phyloP scores from a whole-genome alignment of 1,284 basidiomycete species.

The Gymnopus androsaceus region DNA sequence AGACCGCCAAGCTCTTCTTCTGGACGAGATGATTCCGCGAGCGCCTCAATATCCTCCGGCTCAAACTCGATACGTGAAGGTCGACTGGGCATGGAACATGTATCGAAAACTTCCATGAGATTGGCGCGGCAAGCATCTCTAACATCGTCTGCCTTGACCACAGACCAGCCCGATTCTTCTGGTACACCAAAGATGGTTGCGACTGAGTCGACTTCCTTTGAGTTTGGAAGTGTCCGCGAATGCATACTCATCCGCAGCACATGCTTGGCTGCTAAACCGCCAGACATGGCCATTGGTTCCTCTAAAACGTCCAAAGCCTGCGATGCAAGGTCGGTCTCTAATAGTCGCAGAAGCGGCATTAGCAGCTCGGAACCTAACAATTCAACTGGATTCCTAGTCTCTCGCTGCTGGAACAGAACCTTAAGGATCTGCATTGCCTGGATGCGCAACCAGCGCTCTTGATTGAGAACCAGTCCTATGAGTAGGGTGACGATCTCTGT shows the following conservation, averaged over 20 bases:
- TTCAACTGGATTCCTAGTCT: constrained; percentile 74
- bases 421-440: constrained; percentile 89
- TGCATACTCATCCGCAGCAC: constrained; percentile 89
- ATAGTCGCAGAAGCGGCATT: constrained; percentile 85
- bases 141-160: constrained; percentile 66
- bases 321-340: constrained; percentile 82
- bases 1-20: constrained; percentile 81
- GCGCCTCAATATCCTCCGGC: constrained; percentile 48
- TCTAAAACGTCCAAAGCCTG: constrained; percentile 92
- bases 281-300: constrained; percentile 79
- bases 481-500: constrained; percentile 80
- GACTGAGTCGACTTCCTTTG: constrained; percentile 49
- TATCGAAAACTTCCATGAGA: constrained; percentile 82
- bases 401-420: constrained; percentile 84
- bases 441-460: constrained; percentile 79
- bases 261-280: constrained; percentile 77
- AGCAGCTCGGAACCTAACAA: constrained; percentile 83
- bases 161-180: constrained; percentile 83
- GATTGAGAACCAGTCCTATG: constrained; percentile 85
- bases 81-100: constrained; percentile 72
- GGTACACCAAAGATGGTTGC: constrained; percentile 82
- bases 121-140: constrained; percentile 72
- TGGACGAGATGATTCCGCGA: constrained; percentile 42
- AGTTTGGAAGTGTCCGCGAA: constrained; percentile 40
- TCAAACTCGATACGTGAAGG: constrained; percentile 75